phyloP scores from a whole-genome alignment of 768 basidiomycete genomes.

The Mycena vitilis region DNA sequence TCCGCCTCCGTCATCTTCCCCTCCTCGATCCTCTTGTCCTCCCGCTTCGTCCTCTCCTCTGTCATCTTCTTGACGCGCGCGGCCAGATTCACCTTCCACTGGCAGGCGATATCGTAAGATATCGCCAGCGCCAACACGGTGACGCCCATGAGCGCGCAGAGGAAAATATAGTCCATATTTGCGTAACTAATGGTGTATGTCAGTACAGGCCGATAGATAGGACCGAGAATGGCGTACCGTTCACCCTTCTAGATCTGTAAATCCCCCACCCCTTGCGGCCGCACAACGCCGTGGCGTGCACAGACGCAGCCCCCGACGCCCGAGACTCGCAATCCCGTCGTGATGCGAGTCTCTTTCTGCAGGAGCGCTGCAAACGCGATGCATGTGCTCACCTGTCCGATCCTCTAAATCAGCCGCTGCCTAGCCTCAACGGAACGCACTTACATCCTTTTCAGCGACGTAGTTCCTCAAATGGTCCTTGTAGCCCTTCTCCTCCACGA shows the following conservation, averaged over 20 bases:
- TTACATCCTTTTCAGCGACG: neutral
- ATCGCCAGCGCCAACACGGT: neutral
- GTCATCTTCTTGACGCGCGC: neutral
- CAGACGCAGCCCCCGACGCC: constrained; percentile 33
- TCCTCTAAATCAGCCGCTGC: too few species aligned
- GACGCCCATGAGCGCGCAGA: neutral
- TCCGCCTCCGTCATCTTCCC: too few species aligned
- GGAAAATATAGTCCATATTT: constrained; percentile 11
- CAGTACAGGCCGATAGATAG: neutral
- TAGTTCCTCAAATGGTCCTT: neutral
- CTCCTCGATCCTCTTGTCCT: too few species aligned
- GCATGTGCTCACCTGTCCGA: constrained; percentile 25
- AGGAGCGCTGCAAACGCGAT: constrained; percentile 29
- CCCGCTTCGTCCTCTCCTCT: neutral
- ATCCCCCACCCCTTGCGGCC: constrained; percentile 23
- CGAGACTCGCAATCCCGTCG: constrained; percentile 19
- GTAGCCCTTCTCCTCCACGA: neutral
- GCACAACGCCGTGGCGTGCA: constrained; percentile 32
- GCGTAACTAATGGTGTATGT: too few species aligned
- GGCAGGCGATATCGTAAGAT: constrained; percentile 12
- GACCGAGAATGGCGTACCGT: too few species aligned
- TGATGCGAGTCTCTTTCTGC: constrained; percentile 27
- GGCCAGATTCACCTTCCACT: neutral
- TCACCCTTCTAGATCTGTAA: constrained; percentile 43
- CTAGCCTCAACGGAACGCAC: neutral